Evolutionary conservation across 768 basidiomycete species (phyloP), one percentile per base, ranked within the genome.

Genomic region (Xerocomellus intermedius): DNA sequence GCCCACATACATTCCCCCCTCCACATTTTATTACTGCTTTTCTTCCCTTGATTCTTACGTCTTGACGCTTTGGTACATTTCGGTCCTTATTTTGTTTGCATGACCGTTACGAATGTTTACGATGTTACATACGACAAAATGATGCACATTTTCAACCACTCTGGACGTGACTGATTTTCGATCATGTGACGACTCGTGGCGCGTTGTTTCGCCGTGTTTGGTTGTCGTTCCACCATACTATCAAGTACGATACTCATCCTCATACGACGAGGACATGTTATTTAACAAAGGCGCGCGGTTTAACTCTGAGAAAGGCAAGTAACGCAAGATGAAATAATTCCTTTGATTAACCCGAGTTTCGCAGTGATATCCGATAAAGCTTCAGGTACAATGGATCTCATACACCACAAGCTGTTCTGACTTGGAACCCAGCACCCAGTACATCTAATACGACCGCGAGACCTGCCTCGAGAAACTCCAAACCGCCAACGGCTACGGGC

Each of bases 261-360:
- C 42, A 9, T 42, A 33, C 43, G 36, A 48, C 42, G 14, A 28
- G 49, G 30, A 50, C 43, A 69, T 69, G 68, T 30, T 78, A 73
- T 83, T 83, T 56, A 69, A 77, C 36, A 79, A 72, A 62, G 81
- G 79, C 3, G 66, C 79, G 75, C 81, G 61, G 39, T 62, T 52
- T 19, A 32, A 43, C 45, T 10, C 42, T 35, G 42, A 62, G 19
- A 66, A 56, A 57, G 63, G 63, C 42, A 47, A 42, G 59, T 50
- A 6, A 21, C 1, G 8, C 28, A 19, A 16, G 16, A 21, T 32
- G 19, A 9, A 24, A 19, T 1, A 7, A 10, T 32, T 10, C 10
- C 5, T 21, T 22, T 22, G 19, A 46, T 42, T 41, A 16, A 50
- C 28, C 26, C 28, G 33, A 33, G 5, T 4, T 7, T 21, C 52